Conservation (phyloP, 208 protist genomes). For the Plasmodiophora brassicae region DNA sequence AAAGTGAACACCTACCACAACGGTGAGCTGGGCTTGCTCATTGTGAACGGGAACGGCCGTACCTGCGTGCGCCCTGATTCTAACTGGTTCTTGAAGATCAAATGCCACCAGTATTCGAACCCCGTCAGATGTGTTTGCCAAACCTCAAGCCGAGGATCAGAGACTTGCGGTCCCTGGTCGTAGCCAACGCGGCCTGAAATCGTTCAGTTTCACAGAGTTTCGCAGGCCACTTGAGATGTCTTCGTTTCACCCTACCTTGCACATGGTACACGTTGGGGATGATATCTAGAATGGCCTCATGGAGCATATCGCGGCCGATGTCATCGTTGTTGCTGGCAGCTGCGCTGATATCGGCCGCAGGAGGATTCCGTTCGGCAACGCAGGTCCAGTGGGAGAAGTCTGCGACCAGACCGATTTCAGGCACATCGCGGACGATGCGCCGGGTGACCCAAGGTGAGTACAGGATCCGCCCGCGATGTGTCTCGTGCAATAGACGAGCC, state of each 20-base stretch:
- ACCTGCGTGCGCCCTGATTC: not conserved
- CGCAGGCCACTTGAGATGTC: not conserved
- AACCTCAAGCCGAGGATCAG: not conserved
- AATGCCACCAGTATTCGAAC: slow-evolving; percentile 5
- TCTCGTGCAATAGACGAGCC: not conserved
- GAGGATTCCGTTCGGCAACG: not conserved
- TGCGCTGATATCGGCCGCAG: not conserved
- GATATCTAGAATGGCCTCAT: not conserved
- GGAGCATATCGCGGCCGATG: not conserved
- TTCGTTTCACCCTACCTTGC: too few relatives aligned
- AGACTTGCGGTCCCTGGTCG: not conserved
- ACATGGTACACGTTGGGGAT: not conserved
- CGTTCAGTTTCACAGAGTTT: not conserved
- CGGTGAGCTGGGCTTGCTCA: not conserved
- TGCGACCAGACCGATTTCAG: not conserved
- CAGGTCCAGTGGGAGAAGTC: slow-evolving; percentile 19
- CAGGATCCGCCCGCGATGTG: not conserved
- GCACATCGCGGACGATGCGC: not conserved
- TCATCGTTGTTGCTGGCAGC: not conserved
- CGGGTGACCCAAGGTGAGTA: not conserved
- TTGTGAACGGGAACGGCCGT: not conserved
- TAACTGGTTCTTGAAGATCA: not conserved
- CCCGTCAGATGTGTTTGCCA: not conserved
- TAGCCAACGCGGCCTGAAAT: slow-evolving; percentile 1
- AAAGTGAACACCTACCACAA: not conserved